Conservation (phyloP, 768 basidiomycete species). For the Mycena haematopus region DNA sequence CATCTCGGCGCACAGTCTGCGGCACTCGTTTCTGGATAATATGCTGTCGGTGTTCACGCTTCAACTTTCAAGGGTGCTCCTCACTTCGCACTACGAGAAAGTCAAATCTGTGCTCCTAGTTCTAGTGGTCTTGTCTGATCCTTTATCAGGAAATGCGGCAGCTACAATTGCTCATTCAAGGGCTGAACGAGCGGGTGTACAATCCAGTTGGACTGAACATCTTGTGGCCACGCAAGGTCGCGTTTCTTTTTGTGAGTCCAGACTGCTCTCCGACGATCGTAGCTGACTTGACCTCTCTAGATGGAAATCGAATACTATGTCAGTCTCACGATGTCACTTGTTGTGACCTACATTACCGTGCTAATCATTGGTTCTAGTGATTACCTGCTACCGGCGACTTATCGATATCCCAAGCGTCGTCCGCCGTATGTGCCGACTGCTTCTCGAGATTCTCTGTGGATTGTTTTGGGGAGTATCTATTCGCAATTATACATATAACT, state of each 20-base stretch:
- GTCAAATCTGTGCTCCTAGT: constrained; percentile 43
- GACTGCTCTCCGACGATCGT: constrained; percentile 13
- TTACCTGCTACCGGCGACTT: constrained; percentile 23
- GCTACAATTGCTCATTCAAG: constrained; percentile 65
- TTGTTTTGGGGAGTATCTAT: constrained; percentile 16
- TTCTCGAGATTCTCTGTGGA: constrained; percentile 4
- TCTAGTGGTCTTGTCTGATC: constrained; percentile 12
- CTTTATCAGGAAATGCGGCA: constrained; percentile 74
- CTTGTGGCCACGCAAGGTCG: constrained; percentile 83
- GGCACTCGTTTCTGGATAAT: constrained; percentile 79
- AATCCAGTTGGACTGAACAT: constrained; percentile 90
- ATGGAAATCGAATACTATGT: constrained; percentile 96
- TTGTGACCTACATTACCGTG: constrained; percentile 10
- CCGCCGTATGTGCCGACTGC: constrained; percentile 2
- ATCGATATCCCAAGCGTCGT: background rate
- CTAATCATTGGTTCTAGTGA: constrained; percentile 26
- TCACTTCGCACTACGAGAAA: constrained; percentile 82
- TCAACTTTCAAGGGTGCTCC: constrained; percentile 76
- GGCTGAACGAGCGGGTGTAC: constrained; percentile 75
- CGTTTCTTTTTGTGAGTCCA: constrained; percentile 87
- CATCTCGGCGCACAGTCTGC: constrained; percentile 83
- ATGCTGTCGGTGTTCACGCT: constrained; percentile 77
- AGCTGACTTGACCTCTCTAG: constrained; percentile 45
- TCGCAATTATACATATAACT: constrained; percentile 22
- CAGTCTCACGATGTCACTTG: constrained; percentile 44